Conservation (phyloP, 306 rosid species). For the Herpetospermum pedunculosum region DNA sequence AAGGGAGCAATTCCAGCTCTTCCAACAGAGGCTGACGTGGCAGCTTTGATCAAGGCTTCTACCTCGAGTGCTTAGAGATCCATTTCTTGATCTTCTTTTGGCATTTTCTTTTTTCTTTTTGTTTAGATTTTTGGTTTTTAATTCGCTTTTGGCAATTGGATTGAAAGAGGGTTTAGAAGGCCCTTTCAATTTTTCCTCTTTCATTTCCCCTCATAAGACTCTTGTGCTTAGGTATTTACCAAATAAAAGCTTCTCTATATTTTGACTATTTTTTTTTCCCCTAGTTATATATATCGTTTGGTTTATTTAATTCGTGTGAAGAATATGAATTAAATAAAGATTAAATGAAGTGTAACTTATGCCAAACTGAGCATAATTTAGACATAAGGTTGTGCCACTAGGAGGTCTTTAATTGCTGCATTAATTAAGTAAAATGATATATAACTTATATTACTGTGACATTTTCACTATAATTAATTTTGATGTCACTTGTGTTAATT, state of each 20-base stretch:
- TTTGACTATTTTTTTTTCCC: not conserved
- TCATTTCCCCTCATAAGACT: not conserved
- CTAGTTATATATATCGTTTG: too few relatives aligned
- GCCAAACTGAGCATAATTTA: too few relatives aligned
- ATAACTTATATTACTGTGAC: too few relatives aligned
- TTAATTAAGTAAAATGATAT: too few relatives aligned
- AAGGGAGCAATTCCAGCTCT: slow-evolving; percentile 92
- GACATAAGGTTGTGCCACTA: too few relatives aligned
- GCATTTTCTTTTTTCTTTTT: not conserved
- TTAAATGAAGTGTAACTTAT: too few relatives aligned
- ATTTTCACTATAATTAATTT: too few relatives aligned
- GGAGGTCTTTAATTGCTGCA: too few relatives aligned
- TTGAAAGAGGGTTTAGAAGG: not conserved
- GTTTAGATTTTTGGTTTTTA: not conserved
- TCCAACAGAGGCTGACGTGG: slow-evolving; percentile 52
- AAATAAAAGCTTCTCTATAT: not conserved
- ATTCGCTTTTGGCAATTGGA: not conserved
- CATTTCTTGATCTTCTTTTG: not conserved
- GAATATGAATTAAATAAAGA: too few relatives aligned
- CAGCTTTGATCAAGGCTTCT: slow-evolving; percentile 32
- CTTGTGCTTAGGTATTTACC: not conserved
- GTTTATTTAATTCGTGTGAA: too few relatives aligned
- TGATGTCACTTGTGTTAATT: too few relatives aligned
- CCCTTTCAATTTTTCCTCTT: not conserved
- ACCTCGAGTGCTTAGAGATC: slow-evolving; percentile 9